Base-by-base conservation (phyloP, 106 monocot species). In the Cymbidium sinense region DNA sequence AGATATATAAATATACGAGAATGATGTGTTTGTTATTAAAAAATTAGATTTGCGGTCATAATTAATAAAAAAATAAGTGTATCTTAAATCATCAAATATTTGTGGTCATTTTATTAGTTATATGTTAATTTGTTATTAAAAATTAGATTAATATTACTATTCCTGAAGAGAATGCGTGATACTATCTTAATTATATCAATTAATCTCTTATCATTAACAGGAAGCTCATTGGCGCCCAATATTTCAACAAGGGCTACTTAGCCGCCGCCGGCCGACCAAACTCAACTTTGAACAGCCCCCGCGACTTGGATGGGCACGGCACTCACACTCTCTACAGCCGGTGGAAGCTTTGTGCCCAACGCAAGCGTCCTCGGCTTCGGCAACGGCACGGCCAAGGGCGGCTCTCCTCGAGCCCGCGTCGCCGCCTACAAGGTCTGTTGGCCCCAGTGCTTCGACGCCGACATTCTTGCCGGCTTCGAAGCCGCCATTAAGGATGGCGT, bases 381-480 rank as follows among this genome's bases (percentile, higher is more conserved):
- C 47, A 88, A 78, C 0, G 88, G 88, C 62, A 88, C 88, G 5
- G 85, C 88, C 61, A 86, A 83, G 31, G 89, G 89, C 4, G 89
- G 89, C 18, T 83, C 89, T 1, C 86, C 89, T 1, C 4, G n/a
- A 17, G 83, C 89, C 51, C 81, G 83, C 4, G 81, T 84, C n/a
- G 89, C 83, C 7, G 78, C 86, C 39, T 89, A 89, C 81, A 89
- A 84, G 77, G 89, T 89, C 7, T 86, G 86, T 43, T 74, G 55
- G 77, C 43, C 67, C 10, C 74, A 44, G 34, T 90, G 89, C 83
- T 78, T 50, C 64, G 85, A 84, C 7, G 70, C 84, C 20, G 89
- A 91, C 74, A 84, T 89, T 33, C 77, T 87, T 0, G 85, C 90
- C 3, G 87, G 70, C 21, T 76, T 87, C 70, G 90, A 85, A 3